phyloP scores from a whole-genome alignment of 1,284 basidiomycete species.

The Leccinum fallax region DNA sequence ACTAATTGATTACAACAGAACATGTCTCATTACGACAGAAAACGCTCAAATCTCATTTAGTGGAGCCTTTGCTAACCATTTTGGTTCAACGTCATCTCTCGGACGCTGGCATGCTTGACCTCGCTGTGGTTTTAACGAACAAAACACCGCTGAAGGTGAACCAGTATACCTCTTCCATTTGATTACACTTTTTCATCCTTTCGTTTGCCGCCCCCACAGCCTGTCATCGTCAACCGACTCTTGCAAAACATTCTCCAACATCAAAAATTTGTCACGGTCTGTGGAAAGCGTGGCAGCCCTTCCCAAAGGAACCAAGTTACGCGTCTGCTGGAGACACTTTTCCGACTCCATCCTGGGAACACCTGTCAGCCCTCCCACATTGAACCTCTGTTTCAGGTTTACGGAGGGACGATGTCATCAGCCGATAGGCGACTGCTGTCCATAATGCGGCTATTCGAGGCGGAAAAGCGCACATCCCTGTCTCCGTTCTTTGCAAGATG shows the following conservation, averaged over 20 bases:
- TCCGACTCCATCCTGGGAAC: conserved; percentile 74
- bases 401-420: conserved; percentile 67
- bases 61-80: conserved; percentile 75
- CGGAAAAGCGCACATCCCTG: conserved; percentile 66
- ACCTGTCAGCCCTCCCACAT: conserved; percentile 72
- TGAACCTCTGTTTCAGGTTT: conserved; percentile 73
- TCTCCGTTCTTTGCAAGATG: conserved; percentile 63
- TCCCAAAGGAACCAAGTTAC: conserved; percentile 49
- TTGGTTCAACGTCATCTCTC: conserved; percentile 63
- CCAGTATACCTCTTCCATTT: background rate
- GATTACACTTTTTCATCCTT: background rate
- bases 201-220: conserved; percentile 12
- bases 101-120: conserved; percentile 45
- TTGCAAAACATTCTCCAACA: conserved; percentile 50
- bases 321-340: conserved; percentile 63
- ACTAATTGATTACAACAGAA: conserved; percentile 24
- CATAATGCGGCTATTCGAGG: conserved; percentile 81
- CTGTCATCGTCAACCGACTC: conserved; percentile 48
- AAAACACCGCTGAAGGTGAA: conserved; percentile 40
- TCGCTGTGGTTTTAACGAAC: conserved; percentile 50
- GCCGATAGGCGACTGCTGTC: conserved; percentile 70
- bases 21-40: conserved; percentile 33
- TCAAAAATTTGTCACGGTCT: conserved; percentile 51
- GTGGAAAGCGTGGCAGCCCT: conserved; percentile 26
- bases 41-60: conserved; percentile 57